phyloP scores from a whole-genome alignment of 768 basidiomycete genomes.

The Dictyophora rubrovolvata region DNA sequence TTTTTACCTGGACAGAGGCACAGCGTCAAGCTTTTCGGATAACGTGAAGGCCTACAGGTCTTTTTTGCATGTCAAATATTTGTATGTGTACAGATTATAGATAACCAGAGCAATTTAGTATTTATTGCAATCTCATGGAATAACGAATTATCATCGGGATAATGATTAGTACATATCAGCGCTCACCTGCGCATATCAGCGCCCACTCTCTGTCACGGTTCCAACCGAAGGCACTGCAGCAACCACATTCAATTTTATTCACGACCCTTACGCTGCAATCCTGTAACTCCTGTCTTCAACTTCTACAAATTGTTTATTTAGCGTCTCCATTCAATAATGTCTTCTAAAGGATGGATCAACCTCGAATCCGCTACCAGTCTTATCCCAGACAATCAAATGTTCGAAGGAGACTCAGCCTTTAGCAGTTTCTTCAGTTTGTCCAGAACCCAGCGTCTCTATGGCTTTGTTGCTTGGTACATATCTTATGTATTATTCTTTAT shows the following conservation, averaged over 20 bases:
- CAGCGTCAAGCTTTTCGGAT: constrained; percentile 39
- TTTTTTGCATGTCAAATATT: too few relatives aligned
- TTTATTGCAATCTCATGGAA: too few relatives aligned
- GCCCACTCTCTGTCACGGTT: too few relatives aligned
- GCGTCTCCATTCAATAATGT: not conserved
- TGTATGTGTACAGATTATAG: too few relatives aligned
- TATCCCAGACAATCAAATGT: constrained; percentile 72
- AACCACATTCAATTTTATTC: not conserved
- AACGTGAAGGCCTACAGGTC: too few relatives aligned
- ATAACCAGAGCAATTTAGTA: too few relatives aligned
- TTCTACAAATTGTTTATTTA: too few relatives aligned
- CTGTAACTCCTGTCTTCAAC: too few relatives aligned
- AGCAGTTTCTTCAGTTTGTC: constrained; percentile 60
- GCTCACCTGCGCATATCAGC: too few relatives aligned
- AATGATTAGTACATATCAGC: too few relatives aligned
- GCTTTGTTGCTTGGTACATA: constrained; percentile 73
- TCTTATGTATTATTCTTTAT: not conserved
- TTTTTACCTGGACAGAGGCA: constrained; percentile 50
- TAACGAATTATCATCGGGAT: too few relatives aligned
- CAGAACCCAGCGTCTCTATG: constrained; percentile 72
- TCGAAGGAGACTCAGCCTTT: constrained; percentile 87
- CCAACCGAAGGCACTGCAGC: not conserved
- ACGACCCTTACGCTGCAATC: not conserved
- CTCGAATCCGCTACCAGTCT: constrained; percentile 54
- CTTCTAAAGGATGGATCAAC: constrained; percentile 73